Base-by-base conservation (phyloP, 2,329 filamentous ascomycete species). In the Neonectria faginata region DNA sequence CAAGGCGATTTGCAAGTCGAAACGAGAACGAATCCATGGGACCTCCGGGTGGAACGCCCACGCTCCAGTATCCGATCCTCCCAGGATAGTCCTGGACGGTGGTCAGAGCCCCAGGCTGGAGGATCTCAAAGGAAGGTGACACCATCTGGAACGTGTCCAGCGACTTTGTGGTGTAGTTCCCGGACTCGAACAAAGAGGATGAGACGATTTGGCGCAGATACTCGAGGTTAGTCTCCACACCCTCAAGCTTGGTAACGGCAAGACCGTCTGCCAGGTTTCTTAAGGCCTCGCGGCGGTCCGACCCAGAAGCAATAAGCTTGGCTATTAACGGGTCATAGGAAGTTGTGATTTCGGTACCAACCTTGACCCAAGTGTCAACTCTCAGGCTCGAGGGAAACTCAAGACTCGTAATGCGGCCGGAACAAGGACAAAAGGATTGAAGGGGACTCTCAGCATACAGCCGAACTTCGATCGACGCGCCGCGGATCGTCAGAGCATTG, bases 271-370 rank as follows among this genome's bases (percentile, higher is more conserved):
- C 82, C 18, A 93, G 80, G 64, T 90, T 92, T 56, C 86, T 83
- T 6, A 92, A 81, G 0, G 90, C 89, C 44, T 88, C 85, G 64
- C 84, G 78, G 25, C 91, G 84, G 48, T 84, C 84, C 1, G 81
- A 79, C 0, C 87, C 91, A 56, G 85, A 84, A 0, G 92, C 88
- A 57, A 93, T 93, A 67, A 93, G 80, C 74, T 94, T 93, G 1
- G 91, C 88, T 53, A 94, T 89, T 84, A 93, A 89, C 0, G 91
- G 91, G 70, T 94, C 91, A 74, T 93, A 94, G 67, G 91, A 88
- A 4, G 89, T 88, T 0, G 91, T 91, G 2, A 94, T 87, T 70
- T 91, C 86, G 62, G 92, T 90, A 6, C 91, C 91, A 31, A 86
- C 81, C 22, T 88, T 84, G 67, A 94, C 81, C 88, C 88, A 91